Evolutionary conservation across 1,139 yeast species (phyloP).

Genomic region (Barnettozyma hawaiiensis): DNA sequence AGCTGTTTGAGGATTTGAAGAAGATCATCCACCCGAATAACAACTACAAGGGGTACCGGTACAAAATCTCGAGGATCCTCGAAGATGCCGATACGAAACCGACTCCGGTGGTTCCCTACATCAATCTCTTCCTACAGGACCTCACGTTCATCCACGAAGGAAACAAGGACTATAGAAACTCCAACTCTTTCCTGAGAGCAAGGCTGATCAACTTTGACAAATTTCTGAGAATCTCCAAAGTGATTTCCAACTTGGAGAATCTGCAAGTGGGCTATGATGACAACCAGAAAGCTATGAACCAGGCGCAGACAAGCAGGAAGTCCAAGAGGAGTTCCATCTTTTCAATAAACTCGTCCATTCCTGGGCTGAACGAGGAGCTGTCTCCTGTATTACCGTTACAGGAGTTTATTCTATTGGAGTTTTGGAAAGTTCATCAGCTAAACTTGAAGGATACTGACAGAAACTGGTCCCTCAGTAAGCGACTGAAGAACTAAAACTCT

Average conservation of each 20-base stretch:
- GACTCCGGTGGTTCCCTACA: conserved; percentile 79
- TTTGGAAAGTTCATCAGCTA: conserved; percentile 63
- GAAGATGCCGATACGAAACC: conserved; percentile 43
- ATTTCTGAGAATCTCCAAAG: conserved; percentile 65
- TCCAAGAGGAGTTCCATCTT: conserved; percentile 30
- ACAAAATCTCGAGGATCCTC: conserved; percentile 55
- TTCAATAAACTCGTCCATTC: conserved; percentile 22
- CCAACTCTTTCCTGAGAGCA: conserved; percentile 42
- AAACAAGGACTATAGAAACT: conserved; percentile 61
- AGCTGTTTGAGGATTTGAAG: conserved; percentile 59
- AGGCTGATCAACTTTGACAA: conserved; percentile 70
- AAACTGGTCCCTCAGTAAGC: conserved; percentile 62
- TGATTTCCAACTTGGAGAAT: conserved; percentile 72
- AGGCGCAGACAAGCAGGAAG: conserved; percentile 12
- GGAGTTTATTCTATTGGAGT: conserved; percentile 59
- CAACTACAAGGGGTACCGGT: conserved; percentile 72
- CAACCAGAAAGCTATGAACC: conserved; percentile 6
- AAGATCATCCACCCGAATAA: conserved; percentile 78
- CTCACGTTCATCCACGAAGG: conserved; percentile 87
- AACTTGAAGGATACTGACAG: conserved; percentile 59
- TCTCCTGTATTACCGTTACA: conserved; percentile 33
- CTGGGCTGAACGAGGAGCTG: conserved; percentile 18
- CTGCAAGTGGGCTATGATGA: conserved; percentile 59
- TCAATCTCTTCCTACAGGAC: conserved; percentile 80
- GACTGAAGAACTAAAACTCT: conserved; percentile 9